Conservation (phyloP, 2,329 filamentous ascomycete genomes). For the Torrubiella hemipterigena region DNA sequence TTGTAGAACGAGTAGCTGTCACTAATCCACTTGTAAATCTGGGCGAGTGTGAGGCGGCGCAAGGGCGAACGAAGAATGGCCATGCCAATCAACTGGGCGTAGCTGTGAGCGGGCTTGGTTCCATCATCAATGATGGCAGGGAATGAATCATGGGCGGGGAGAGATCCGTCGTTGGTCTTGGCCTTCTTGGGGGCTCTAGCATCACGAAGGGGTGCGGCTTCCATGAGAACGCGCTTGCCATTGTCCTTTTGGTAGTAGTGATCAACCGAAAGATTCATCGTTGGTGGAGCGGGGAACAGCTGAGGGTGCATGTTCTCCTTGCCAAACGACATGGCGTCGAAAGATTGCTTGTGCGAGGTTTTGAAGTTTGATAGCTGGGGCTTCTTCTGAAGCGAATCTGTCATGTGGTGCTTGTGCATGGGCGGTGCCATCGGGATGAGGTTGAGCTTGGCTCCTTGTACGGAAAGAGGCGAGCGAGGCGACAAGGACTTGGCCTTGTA, state of each 20-base stretch:
- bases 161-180: conserved; percentile 42
- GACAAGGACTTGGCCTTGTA: conserved; percentile 53
- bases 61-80: conserved; percentile 80
- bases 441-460: conserved; percentile 49
- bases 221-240: conserved; percentile 53
- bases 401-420: conserved; percentile 35
- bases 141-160: conserved; percentile 70
- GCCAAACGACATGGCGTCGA: conserved; percentile 28
- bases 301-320: conserved; percentile 47
- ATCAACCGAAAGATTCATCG: conserved; percentile 38
- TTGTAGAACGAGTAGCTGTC: conserved; percentile 85
- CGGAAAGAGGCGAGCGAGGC: conserved; percentile 44
- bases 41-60: conserved; percentile 74
- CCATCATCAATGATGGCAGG: conserved; percentile 75
- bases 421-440: conserved; percentile 58
- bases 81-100: conserved; percentile 93
- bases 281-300: conserved; percentile 33
- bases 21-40: conserved; percentile 99
- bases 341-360: conserved; percentile 40
- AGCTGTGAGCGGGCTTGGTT: conserved; percentile 80
- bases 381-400: conserved; percentile 61
- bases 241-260: conserved; percentile 39
- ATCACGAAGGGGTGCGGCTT: conserved; percentile 63
- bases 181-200: conserved; percentile 54
- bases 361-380: conserved; percentile 48